phyloP scores from a whole-genome alignment of 352 stramenopile species.

The Pythium guiyangense region DNA sequence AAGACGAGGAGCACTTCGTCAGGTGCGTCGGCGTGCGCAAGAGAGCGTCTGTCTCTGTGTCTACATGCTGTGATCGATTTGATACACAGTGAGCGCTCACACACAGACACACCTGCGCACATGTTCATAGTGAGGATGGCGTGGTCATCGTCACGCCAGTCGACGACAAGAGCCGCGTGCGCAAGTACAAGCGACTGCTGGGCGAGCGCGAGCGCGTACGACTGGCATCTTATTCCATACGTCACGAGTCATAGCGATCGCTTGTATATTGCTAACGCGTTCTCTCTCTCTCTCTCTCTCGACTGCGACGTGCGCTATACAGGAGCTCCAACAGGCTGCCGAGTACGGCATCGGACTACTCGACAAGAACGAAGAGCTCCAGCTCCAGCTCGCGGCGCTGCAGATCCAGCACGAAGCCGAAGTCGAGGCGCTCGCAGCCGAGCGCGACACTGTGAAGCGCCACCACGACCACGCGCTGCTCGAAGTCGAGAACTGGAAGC shows the following conservation, averaged over 20 bases:
- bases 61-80: neutral
- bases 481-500: slow-evolving; percentile 67
- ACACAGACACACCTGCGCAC: neutral
- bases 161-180: slow-evolving; percentile 46
- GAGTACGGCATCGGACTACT: slow-evolving; percentile 77
- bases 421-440: slow-evolving; percentile 49
- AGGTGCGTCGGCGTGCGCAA: slow-evolving; percentile 27
- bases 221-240: slow-evolving; percentile 3
- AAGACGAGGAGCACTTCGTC: slow-evolving; percentile 62
- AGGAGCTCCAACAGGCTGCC: slow-evolving; percentile 74
- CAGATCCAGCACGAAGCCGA: slow-evolving; percentile 72
- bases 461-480: slow-evolving; percentile 54
- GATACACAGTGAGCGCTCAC: neutral
- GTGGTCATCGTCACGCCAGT: slow-evolving; percentile 35
- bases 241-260: neutral
- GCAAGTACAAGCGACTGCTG: slow-evolving; percentile 37
- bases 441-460: slow-evolving; percentile 57
- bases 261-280: neutral
- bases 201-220: slow-evolving; percentile 45
- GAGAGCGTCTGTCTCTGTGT: no score
- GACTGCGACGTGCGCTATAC: slow-evolving; percentile 1
- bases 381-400: slow-evolving; percentile 59
- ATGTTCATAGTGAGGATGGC: slow-evolving; percentile 50
- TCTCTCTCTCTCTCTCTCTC: no score
- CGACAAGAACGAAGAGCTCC: slow-evolving; percentile 72